Percentiles rank a stretch among this genome's conserved stretches.
These are phyloP conservation scores for Mycena galopus DNA, from an alignment of 768 basidiomycete species.

Conservation along the genomic window DNA sequence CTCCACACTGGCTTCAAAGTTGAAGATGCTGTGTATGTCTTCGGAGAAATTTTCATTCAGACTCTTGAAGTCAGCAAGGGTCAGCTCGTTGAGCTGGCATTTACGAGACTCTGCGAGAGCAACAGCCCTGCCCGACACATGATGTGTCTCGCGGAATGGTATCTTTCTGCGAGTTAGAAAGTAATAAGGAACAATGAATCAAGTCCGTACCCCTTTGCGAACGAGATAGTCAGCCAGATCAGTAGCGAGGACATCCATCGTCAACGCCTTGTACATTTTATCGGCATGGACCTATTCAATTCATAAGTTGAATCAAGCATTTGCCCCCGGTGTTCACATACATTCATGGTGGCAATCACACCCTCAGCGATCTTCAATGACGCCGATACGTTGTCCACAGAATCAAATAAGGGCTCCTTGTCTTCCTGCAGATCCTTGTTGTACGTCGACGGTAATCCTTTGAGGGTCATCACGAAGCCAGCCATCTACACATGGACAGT, in stretches of 20 bases:
- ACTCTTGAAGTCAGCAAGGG: constrained; percentile 81
- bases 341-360: constrained; percentile 91
- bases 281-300: constrained; percentile 80
- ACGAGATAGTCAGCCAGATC: constrained; percentile 99
- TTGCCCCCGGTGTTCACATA: constrained; percentile 49
- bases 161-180: constrained; percentile 66
- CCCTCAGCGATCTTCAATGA: constrained; percentile 95
- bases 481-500: constrained; percentile 76
- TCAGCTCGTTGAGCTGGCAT: constrained; percentile 86
- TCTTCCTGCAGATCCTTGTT: constrained; percentile 99
- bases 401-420: constrained; percentile 97
- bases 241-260: constrained; percentile 99
- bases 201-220: constrained; percentile 88
- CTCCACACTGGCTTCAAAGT: constrained; percentile 97
- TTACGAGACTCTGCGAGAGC: constrained; percentile 89
- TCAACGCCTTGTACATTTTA: constrained; percentile 91
- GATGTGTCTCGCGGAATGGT: constrained; percentile 98
- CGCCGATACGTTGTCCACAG: constrained; percentile 89
- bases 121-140: constrained; percentile 96
- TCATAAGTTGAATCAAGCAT: neutral
- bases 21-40: constrained; percentile 88
- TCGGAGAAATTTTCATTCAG: constrained; percentile 84
- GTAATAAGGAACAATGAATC: constrained; percentile 1
- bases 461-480: constrained; percentile 97
- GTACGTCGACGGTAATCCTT: constrained; percentile 98